Percentiles rank a stretch among this genome's conserved stretches.
Evolutionary conservation across 257 asterid genomes (phyloP).

Genomic region (Solanum pinnatisectum): DNA sequence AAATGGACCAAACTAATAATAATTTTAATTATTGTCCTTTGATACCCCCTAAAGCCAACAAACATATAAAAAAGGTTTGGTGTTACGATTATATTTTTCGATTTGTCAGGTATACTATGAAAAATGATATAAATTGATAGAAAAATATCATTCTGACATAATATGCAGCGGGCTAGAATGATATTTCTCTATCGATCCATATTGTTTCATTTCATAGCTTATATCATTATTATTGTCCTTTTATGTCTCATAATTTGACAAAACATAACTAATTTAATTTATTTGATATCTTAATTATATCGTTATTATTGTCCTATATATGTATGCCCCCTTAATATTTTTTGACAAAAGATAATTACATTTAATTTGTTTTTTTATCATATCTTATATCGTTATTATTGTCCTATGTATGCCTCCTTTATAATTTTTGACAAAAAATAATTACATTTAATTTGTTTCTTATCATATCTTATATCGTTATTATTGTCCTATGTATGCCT

Average conservation of each 20-base stretch:
- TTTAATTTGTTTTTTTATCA: not conserved
- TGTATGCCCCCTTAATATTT: not conserved
- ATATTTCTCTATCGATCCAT: no score
- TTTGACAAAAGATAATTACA: not conserved
- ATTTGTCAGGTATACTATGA: accelerated
- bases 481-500: not conserved
- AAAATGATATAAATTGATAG: not conserved
- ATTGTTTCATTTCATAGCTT: not conserved
- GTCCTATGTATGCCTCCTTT: not conserved
- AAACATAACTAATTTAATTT: not conserved
- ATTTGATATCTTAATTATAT: not conserved
- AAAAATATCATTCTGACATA: not conserved
- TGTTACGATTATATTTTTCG: not conserved
- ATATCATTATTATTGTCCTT: not conserved
- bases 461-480: not conserved
- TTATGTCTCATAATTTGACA: not conserved
- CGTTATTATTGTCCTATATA: not conserved
- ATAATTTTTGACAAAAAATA: not conserved
- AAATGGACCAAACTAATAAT: not conserved
- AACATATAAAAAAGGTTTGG: not conserved
- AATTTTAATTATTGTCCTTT: not conserved
- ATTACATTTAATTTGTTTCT: not conserved
- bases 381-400: not conserved
- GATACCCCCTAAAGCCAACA: not conserved
- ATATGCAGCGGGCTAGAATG: not conserved